Evolutionary conservation across 73 alveolate species (phyloP), one percentile per base, ranked within the genome.

Genomic region (Strombidium stylifer): DNA sequence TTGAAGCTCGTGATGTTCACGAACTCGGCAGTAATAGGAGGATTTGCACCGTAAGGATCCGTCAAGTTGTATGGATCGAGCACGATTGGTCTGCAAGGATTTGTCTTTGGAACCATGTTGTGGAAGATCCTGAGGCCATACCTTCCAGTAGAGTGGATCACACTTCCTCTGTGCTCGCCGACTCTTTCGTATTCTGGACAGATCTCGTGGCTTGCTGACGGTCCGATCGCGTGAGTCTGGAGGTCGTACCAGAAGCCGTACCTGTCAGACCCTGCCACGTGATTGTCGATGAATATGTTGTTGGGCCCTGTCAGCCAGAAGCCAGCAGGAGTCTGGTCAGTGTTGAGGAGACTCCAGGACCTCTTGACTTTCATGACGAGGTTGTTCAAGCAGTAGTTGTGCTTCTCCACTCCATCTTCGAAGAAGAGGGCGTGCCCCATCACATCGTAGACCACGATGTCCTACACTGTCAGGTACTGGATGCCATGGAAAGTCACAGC

Each of bases 191-290:
- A 75, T 52, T 62, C 82, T 10, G 96, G 96, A 65, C 95, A 86
- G 41, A 86, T 47, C 62, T 71, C 59, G 11, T 78, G 49, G 20
- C 73, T 71, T 8, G 76, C 69, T 26, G 96, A 82, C 16, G 94
- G 94, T 14, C 94, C 94, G 15, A 73, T 77, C 20, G 97, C 92
- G 46, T 70, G 65, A 2, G 58, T 73, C 55, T 67, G 44, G 19
- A 47, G 48, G 49, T 75, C 94, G 69, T 57, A 81, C 97, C 97
- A 90, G 79, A 60, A 90, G 15, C 97, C 97, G 49, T 75, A 86
- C 32, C 81, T 68, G 20, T 68, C 93, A n/a, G 92, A 69, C 11
- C 97, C 97, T 7, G 90, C 97, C 11, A 94, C 92, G 59, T 87
- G 91, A 50, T 90, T 90, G 16, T 72, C 71, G 34, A 82, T 69